These are phyloP conservation scores for Lophiostoma macrostomum DNA, from an alignment of 495 filamentous ascomycete genomes.

Conservation along the genomic window DNA sequence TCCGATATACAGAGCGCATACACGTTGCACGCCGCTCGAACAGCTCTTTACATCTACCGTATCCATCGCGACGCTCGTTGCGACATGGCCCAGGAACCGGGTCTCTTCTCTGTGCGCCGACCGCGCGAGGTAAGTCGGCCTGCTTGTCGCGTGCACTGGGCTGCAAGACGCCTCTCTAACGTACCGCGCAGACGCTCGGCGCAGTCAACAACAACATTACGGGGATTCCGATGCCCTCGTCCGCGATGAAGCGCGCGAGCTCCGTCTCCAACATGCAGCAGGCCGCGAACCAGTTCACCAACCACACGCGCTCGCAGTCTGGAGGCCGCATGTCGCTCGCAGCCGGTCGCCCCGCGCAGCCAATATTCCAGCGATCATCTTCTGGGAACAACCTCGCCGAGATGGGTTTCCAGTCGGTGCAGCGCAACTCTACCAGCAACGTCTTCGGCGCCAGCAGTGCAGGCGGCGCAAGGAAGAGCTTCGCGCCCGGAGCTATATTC, in stretches of 20 bases:
- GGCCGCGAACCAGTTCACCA: slow-evolving; percentile 53
- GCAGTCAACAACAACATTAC: slow-evolving; percentile 68
- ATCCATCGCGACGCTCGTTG: not conserved
- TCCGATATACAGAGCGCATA: no score
- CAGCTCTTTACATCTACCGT: not conserved
- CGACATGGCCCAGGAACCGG: slow-evolving; percentile 42
- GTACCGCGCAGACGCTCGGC: slow-evolving; percentile 65
- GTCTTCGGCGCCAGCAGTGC: slow-evolving; percentile 56
- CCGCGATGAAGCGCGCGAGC: slow-evolving; percentile 91
- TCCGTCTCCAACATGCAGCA: slow-evolving; percentile 69
- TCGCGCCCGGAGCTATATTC: slow-evolving; percentile 58
- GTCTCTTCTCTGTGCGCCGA: slow-evolving; percentile 43
- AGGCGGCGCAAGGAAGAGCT: slow-evolving; percentile 61
- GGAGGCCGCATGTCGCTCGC: slow-evolving; percentile 84
- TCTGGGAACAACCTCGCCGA: slow-evolving; percentile 73
- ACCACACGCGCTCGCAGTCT: slow-evolving; percentile 73
- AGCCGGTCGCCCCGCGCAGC: slow-evolving; percentile 73
- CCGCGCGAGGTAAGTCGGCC: slow-evolving; percentile 42
- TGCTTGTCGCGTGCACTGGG: slow-evolving; percentile 8
- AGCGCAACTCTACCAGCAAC: slow-evolving; percentile 74
- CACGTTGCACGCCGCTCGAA: slow-evolving; percentile 30
- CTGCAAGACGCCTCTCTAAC: slow-evolving; percentile 4
- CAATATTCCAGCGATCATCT: slow-evolving; percentile 78
- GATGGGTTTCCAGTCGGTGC: slow-evolving; percentile 76
- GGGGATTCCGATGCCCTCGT: slow-evolving; percentile 82